Evolutionary conservation across 208 protist species (phyloP).

Genomic region (Trypanosoma theileri): DNA sequence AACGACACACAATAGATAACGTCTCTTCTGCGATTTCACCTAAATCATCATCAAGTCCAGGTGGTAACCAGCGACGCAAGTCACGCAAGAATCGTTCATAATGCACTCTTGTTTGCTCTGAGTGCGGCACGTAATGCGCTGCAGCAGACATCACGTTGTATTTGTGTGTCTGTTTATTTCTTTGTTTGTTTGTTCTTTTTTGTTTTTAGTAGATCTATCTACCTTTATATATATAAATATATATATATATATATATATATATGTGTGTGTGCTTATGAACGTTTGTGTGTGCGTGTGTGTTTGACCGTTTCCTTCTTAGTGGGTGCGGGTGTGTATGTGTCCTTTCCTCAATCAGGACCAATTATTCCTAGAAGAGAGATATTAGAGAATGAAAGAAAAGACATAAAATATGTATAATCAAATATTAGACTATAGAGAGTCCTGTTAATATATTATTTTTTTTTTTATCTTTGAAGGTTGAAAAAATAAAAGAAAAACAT

Average conservation of each 20-base stretch:
- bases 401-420: no score
- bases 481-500: conserved; percentile 9
- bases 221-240: background rate
- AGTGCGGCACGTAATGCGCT: conserved; percentile 74
- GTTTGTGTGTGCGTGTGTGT: background rate
- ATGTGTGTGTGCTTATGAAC: background rate
- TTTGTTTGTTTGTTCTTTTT: conserved; percentile 1
- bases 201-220: background rate
- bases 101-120: conserved; percentile 59
- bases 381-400: no score
- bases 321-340: background rate
- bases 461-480: no score
- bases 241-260: background rate
- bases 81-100: conserved; percentile 85
- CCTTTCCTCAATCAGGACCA: conserved; percentile 1
- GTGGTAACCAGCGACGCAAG: conserved; percentile 75
- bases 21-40: conserved; percentile 78
- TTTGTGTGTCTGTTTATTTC: background rate
- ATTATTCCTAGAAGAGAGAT: background rate
- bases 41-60: conserved; percentile 72
- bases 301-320: background rate
- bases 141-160: conserved; percentile 14
- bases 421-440: no score
- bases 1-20: conserved; percentile 62
- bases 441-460: no score